phyloP scores from a whole-genome alignment of 2,329 filamentous ascomycete genomes.

The Diaporthe helianthi region DNA sequence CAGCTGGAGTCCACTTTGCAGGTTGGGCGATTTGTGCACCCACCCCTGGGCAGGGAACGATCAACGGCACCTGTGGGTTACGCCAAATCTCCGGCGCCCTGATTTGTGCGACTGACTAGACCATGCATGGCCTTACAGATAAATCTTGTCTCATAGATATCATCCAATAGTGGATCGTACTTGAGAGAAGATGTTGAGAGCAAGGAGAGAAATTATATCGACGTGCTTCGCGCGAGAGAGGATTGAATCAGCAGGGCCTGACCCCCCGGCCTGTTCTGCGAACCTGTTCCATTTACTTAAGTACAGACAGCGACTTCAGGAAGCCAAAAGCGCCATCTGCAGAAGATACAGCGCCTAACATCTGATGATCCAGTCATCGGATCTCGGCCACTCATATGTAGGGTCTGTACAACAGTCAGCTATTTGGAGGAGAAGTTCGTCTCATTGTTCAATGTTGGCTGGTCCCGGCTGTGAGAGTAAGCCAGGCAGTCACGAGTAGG shows the following conservation, averaged over 20 bases:
- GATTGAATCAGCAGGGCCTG: background rate
- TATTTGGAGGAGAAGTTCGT: background rate
- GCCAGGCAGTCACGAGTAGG: background rate
- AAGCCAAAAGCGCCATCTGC: background rate
- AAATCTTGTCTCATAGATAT: background rate
- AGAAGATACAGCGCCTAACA: background rate
- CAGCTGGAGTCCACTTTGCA: background rate
- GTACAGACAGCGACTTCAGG: too few species aligned
- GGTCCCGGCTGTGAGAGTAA: background rate
- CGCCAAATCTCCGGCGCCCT: too few species aligned
- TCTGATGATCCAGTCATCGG: background rate
- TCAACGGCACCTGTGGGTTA: background rate
- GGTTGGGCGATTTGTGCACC: background rate
- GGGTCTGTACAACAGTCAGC: too few species aligned
- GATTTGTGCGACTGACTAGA: background rate
- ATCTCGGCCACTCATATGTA: background rate
- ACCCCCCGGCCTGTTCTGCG: conserved; percentile 15
- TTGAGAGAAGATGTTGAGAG: background rate
- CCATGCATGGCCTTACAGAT: background rate
- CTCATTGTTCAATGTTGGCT: too few species aligned
- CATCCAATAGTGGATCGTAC: background rate
- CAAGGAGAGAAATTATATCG: too few species aligned
- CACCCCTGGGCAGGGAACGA: too few species aligned
- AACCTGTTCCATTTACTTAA: background rate
- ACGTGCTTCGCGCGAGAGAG: background rate